Base-by-base conservation (phyloP, 768 basidiomycete species). In the Hysterangium stoloniferum region DNA sequence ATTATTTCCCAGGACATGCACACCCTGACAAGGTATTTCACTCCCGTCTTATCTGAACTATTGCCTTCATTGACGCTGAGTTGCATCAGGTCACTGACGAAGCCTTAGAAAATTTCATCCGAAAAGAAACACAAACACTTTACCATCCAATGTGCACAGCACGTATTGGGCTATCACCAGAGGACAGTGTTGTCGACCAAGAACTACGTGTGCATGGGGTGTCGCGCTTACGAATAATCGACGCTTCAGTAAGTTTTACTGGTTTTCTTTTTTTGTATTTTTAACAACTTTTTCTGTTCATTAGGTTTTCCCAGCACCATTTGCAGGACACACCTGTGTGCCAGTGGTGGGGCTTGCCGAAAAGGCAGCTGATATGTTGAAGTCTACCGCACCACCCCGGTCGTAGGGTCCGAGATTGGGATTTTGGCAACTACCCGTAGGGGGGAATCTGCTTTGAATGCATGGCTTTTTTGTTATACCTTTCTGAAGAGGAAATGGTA, bases 1-100 rank as follows among this genome's bases (percentile, higher is more conserved):
- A 47, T 17, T 59, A 55, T 38, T 62, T 55, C 54, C 61, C 61
- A 3, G 61, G 61, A 2, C 57, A 61, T 42, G 57, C 55, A 4
- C 43, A 58, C 35, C 57, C 57, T 15, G 57, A 56, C 9, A 49
- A 17, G 15, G 48, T 37, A 2, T 7, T 7, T 37, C 19, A 17
- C 28, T 40, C 1, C 6, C 28, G 4, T 40, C 22, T 29, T 11
- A 37, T 3, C 1, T 25, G 20, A 36, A 22, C 34, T 17, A 17
- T 19, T 28, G 25, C 34, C 34, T 11, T 24, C 33, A 47, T 19
- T 45, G 0, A 1, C 4, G 22, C 15, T 33, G 20, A n/a, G 20
- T n/a, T 24, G 40, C 31, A 12, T 49, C 31, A n/a, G 19, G 35
- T 60, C 20, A 52, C 45, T 9, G 57, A 60, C 42, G 54, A 55